Conservation (phyloP, 768 basidiomycete genomes). For the Multifurca ochricompacta region DNA sequence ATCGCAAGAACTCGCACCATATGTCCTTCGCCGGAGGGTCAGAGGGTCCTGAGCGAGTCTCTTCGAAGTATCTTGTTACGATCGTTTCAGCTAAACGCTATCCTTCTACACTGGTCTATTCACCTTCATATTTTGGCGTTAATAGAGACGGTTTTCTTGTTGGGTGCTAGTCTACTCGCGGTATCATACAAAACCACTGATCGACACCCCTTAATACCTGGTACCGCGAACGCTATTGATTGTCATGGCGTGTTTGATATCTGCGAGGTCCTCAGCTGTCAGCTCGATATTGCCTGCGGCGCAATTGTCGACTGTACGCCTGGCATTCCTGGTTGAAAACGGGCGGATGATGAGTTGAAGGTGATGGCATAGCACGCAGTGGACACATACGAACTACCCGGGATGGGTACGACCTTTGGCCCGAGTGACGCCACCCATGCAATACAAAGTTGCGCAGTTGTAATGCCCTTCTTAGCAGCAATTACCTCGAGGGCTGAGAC, state of each 20-base stretch:
- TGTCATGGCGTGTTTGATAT: slow-evolving; percentile 32
- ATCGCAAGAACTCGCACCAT: slow-evolving; percentile 45
- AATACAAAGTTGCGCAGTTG: slow-evolving; percentile 33
- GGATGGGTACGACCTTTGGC: slow-evolving; percentile 38
- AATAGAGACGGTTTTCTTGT: background rate
- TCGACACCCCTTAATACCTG: slow-evolving; percentile 7
- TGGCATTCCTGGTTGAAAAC: slow-evolving; percentile 27
- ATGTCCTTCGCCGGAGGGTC: slow-evolving; percentile 36
- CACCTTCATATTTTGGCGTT: background rate
- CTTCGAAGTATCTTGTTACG: background rate
- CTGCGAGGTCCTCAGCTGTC: slow-evolving; percentile 31
- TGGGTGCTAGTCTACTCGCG: background rate
- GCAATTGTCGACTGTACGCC: slow-evolving; percentile 38
- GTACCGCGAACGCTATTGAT: slow-evolving; percentile 12
- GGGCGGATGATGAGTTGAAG: background rate
- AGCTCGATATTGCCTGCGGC: slow-evolving; percentile 33
- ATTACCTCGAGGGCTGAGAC: slow-evolving; percentile 35
- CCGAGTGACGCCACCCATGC: slow-evolving; percentile 34
- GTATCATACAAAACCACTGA: background rate
- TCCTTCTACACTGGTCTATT: background rate
- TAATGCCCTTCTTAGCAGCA: slow-evolving; percentile 35
- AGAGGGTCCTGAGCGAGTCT: background rate
- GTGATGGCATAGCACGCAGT: background rate
- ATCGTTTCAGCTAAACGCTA: background rate
- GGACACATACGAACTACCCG: slow-evolving; percentile 34